Percentiles rank a stretch among this genome's conserved stretches.
phyloP scores from a whole-genome alignment of 164 flowering plant genomes.

The Platanus orientalis region DNA sequence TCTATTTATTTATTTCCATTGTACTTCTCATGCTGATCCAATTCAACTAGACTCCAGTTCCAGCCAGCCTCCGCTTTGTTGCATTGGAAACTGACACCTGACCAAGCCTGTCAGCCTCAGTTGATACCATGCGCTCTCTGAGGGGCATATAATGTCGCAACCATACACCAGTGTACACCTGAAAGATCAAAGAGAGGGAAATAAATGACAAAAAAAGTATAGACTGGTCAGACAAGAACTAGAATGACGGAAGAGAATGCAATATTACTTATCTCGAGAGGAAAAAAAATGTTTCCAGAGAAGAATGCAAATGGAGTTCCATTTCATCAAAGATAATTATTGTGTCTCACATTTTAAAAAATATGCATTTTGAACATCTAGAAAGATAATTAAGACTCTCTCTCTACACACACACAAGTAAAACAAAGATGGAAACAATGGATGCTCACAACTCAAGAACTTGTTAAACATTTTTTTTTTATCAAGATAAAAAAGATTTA shows the following conservation, averaged over 20 bases:
- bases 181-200: slow-evolving; percentile 1
- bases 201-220: neutral
- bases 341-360: too few relatives aligned
- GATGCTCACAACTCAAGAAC: too few relatives aligned
- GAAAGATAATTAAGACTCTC: too few relatives aligned
- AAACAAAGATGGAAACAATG: too few relatives aligned
- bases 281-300: too few relatives aligned
- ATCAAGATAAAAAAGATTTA: too few relatives aligned
- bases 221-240: neutral
- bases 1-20: neutral
- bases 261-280: neutral
- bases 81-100: slow-evolving; percentile 75
- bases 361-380: too few relatives aligned
- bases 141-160: slow-evolving; percentile 55
- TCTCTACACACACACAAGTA: too few relatives aligned
- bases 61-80: slow-evolving; percentile 60
- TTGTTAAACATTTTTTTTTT: too few relatives aligned
- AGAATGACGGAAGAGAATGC: neutral
- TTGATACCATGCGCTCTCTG: slow-evolving; percentile 34
- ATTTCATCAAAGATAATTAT: too few relatives aligned
- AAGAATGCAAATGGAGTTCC: too few relatives aligned
- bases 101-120: slow-evolving; percentile 42
- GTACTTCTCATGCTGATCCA: neutral
- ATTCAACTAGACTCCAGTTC: slow-evolving; percentile 29
- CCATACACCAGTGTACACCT: slow-evolving; percentile 78